phyloP scores from a whole-genome alignment of 1,284 basidiomycete genomes.

The Boletus hoseneyae region DNA sequence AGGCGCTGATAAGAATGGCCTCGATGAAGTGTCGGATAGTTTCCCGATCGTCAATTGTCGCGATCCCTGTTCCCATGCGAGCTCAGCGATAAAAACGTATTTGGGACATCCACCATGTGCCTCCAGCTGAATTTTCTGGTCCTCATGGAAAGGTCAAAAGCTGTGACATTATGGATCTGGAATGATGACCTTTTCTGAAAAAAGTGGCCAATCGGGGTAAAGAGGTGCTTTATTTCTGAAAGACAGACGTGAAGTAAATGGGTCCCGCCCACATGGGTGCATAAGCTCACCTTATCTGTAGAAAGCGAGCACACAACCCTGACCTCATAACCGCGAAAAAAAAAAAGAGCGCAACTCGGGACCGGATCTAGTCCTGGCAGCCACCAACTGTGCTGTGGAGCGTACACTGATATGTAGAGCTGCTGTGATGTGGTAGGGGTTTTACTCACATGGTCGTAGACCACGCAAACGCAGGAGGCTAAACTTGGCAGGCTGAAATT shows the following conservation, averaged over 20 bases:
- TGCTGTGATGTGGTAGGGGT: background rate
- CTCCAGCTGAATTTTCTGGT: background rate
- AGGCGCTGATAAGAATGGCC: background rate
- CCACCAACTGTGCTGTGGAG: background rate
- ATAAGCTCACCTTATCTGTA: background rate
- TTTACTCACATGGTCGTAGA: background rate
- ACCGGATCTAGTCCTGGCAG: background rate
- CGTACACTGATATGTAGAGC: background rate
- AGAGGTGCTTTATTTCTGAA: background rate
- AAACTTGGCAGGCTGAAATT: background rate
- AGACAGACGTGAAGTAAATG: background rate
- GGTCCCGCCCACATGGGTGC: slow-evolving; percentile 3
- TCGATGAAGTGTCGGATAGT: background rate
- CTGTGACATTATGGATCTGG: background rate
- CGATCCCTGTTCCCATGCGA: background rate
- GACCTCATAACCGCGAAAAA: background rate
- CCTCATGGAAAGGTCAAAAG: background rate
- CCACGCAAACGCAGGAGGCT: slow-evolving; percentile 1
- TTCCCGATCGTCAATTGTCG: background rate
- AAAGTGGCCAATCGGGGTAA: background rate
- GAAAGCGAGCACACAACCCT: background rate
- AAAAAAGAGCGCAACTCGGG: slow-evolving; percentile 1
- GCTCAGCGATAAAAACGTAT: background rate
- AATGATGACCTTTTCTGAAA: background rate
- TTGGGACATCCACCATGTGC: background rate